Percentiles rank a stretch among this genome's conserved stretches.
phyloP scores from a whole-genome alignment of 75 land plant species.

The Ceratopteris richardii region DNA sequence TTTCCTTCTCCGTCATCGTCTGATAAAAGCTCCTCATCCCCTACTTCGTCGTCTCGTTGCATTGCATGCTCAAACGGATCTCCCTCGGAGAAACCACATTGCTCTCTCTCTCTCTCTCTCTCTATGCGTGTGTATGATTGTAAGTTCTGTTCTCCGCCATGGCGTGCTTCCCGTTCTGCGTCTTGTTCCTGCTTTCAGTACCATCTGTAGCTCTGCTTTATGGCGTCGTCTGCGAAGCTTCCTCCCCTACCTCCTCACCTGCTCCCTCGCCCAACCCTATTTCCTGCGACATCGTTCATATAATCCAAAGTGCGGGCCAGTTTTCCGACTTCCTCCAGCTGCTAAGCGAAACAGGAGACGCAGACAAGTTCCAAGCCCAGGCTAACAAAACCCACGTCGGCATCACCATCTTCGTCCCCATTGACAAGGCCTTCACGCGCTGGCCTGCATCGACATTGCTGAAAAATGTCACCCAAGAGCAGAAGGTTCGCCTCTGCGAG shows the following conservation, averaged over 20 bases:
- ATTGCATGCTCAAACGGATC: too few species aligned
- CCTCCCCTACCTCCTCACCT: background rate
- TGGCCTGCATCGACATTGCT: background rate
- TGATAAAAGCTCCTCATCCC: too few species aligned
- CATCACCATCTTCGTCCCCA: conserved; percentile 4
- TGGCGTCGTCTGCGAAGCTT: too few species aligned
- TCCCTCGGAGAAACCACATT: too few species aligned
- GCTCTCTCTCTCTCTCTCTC: too few species aligned
- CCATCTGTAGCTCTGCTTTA: too few species aligned
- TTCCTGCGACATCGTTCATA: background rate
- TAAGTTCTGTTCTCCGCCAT: too few species aligned
- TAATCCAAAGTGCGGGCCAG: conserved; percentile 1
- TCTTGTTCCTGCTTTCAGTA: too few species aligned
- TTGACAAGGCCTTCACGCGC: background rate
- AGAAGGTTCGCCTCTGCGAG: conserved; percentile 10
- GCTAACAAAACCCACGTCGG: background rate
- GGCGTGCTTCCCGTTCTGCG: too few species aligned
- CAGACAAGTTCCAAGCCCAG: background rate
- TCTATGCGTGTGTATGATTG: too few species aligned
- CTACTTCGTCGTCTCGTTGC: too few species aligned
- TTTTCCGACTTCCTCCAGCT: background rate
- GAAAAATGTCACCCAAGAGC: conserved; percentile 2
- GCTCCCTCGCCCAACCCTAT: background rate
- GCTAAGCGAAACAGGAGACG: background rate
- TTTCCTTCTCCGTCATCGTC: too few species aligned